Conservation (phyloP, 2,329 filamentous ascomycete genomes). For the Fusarium paranaense region DNA sequence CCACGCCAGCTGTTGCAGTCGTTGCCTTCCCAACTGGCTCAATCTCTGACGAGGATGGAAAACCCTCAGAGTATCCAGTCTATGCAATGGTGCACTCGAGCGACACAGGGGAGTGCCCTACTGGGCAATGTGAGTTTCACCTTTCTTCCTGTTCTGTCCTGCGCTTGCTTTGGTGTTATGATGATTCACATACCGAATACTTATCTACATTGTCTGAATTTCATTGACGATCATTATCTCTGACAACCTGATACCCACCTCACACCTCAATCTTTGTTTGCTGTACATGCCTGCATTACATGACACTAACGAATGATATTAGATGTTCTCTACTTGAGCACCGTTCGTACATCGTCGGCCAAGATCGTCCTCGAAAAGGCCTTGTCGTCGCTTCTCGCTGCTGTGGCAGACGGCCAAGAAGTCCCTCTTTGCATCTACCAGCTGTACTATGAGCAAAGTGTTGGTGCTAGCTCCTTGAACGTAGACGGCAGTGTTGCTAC, state of each 20-base stretch:
- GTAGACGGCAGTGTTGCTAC: slow-evolving; percentile 60
- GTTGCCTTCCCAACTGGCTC: slow-evolving; percentile 72
- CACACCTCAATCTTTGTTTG: slow-evolving; percentile 14
- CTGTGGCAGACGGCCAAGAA: slow-evolving; percentile 45
- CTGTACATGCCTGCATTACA: slow-evolving; percentile 9
- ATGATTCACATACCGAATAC: slow-evolving; percentile 89
- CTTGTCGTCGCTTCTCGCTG: slow-evolving; percentile 55
- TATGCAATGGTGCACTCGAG: slow-evolving; percentile 81
- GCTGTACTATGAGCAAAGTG: slow-evolving; percentile 67
- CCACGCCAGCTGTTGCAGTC: slow-evolving; percentile 78
- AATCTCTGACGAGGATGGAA: slow-evolving; percentile 50
- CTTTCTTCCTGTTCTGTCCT: slow-evolving; percentile 26
- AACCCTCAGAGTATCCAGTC: slow-evolving; percentile 58
- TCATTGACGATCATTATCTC: slow-evolving; percentile 86
- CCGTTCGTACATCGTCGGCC: slow-evolving; percentile 50
- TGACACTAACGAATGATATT: slow-evolving; percentile 48
- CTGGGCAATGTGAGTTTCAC: slow-evolving; percentile 84
- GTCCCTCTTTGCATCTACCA: slow-evolving; percentile 58
- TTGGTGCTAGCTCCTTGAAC: slow-evolving; percentile 41
- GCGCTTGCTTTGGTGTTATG: slow-evolving; percentile 67
- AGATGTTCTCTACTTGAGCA: slow-evolving; percentile 54
- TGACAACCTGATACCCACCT: slow-evolving; percentile 84
- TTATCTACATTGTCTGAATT: slow-evolving; percentile 99
- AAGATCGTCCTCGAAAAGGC: slow-evolving; percentile 54
- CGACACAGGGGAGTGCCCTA: slow-evolving; percentile 92